Base-by-base conservation (phyloP, 2,329 filamentous ascomycete genomes). In the Stachybotrys echinatus region DNA sequence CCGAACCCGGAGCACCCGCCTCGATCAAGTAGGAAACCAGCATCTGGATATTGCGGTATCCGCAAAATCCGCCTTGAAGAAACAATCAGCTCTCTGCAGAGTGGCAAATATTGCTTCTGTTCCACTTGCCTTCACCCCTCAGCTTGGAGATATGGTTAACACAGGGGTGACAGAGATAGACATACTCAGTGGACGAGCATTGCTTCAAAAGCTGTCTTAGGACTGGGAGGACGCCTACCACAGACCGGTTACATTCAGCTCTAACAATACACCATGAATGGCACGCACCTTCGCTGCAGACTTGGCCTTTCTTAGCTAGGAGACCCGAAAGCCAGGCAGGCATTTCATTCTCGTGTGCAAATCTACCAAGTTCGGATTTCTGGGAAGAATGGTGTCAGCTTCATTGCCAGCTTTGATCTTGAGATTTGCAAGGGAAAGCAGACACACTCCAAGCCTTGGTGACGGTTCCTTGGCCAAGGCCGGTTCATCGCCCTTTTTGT, bases 31-130 rank as follows among this genome's bases (percentile, higher is more conserved):
- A 92, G 0, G 91, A 92, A 14, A 87, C 73, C 57, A 96, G 69
- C 84, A 95, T 95, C 65, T 97, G 94, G 27, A 96, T 95, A 62
- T 95, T 97, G 39, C 92, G 81, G 65, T 96, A 97, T 4, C 92
- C 92, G 64, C 92, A 97, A 65, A 97, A 97, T 6, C 90, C 88
- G 20, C 91, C 91, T 81, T 20, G 3, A 22, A 3, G 3, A 22
- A 3, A 37, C 18, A 14, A 37, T 18, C 18, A 37, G 37, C 22
- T 18, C 44, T 45, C n/a, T n/a, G n/a, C n/a, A n/a, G n/a, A n/a
- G n/a, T n/a, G n/a, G n/a, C 27, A 34, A 34, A 34, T 34, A 14
- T 8, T 34, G 27, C 27, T 14, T 18, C 2, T 21, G 5, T 21
- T 40, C 42, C 10, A 54, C 58, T 27, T 65, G 79, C 83, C 83